Conservation (phyloP, 768 basidiomycete genomes). For the Tylopilus intermedius region DNA sequence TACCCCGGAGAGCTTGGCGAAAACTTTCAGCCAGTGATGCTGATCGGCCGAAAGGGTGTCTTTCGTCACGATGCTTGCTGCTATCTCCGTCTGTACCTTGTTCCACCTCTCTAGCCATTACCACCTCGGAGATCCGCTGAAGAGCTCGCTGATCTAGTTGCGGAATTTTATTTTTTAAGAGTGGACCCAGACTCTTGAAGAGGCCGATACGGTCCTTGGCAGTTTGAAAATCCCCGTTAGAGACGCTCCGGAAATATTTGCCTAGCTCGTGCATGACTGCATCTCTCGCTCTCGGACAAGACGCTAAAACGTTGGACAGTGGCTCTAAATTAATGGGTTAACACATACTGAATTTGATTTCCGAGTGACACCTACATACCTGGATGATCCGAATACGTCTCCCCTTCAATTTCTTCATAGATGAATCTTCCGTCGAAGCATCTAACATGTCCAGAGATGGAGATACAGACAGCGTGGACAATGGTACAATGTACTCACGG, state of each 20-base stretch:
- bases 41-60: too few relatives aligned
- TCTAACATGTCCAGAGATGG: not conserved
- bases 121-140: too few relatives aligned
- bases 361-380: not conserved
- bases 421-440: slow-evolving; percentile 17
- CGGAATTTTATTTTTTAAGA: too few relatives aligned
- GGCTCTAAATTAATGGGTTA: too few relatives aligned
- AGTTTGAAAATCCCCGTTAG: slow-evolving; percentile 3
- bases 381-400: not conserved
- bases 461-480: not conserved
- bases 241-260: slow-evolving; percentile 4
- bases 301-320: not conserved
- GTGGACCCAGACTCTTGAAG: slow-evolving; percentile 1
- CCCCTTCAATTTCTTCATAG: not conserved
- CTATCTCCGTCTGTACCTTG: too few relatives aligned
- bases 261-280: not conserved
- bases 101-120: too few relatives aligned
- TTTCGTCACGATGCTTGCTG: too few relatives aligned
- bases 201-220: slow-evolving; percentile 17
- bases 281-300: slow-evolving; percentile 14
- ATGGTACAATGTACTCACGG: slow-evolving; percentile 14
- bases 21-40: too few relatives aligned
- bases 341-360: too few relatives aligned
- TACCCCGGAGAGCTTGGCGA: too few relatives aligned
- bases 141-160: too few relatives aligned